These are phyloP conservation scores for Mollisiaceae sp. DNA, from an alignment of 2,329 filamentous ascomycete species.

Conservation along the genomic window DNA sequence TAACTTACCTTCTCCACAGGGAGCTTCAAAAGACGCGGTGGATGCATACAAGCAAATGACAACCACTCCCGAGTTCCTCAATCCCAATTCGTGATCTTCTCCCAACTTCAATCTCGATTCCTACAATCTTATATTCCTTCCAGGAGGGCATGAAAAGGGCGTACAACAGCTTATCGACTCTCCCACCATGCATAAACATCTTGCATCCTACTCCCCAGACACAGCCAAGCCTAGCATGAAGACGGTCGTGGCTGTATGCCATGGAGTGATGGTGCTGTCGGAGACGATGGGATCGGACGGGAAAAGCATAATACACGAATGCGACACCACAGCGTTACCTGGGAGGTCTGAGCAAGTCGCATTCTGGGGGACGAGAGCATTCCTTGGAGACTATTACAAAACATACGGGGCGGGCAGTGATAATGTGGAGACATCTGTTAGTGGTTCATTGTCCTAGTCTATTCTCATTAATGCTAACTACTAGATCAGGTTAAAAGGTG, in stretches of 20 bases:
- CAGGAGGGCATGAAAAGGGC: slow-evolving; percentile 58
- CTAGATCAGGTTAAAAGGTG: slow-evolving; percentile 49
- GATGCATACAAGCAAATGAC: slow-evolving; percentile 52
- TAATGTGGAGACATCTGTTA: slow-evolving; percentile 53
- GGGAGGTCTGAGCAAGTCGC: slow-evolving; percentile 54
- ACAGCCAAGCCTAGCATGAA: slow-evolving; percentile 52
- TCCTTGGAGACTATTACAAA: slow-evolving; percentile 62
- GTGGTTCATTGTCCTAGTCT: slow-evolving; percentile 25
- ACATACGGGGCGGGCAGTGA: slow-evolving; percentile 58
- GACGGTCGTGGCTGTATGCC: slow-evolving; percentile 55
- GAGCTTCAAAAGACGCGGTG: slow-evolving; percentile 50
- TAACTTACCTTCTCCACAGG: slow-evolving; percentile 44
- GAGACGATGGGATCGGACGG: slow-evolving; percentile 48
- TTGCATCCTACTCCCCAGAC: slow-evolving; percentile 53
- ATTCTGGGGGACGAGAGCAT: slow-evolving; percentile 54
- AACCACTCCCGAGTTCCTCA: slow-evolving; percentile 47
- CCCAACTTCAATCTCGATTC: slow-evolving; percentile 50
- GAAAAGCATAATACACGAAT: slow-evolving; percentile 53
- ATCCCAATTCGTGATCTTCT: slow-evolving; percentile 52
- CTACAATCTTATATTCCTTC: slow-evolving; percentile 56
- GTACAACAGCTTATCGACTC: slow-evolving; percentile 58
- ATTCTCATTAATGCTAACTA: neutral
- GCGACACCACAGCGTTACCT: slow-evolving; percentile 55
- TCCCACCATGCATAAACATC: slow-evolving; percentile 48
- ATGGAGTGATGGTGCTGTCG: slow-evolving; percentile 57